Percentiles rank a stretch among this genome's conserved stretches.
phyloP scores from a whole-genome alignment of 2,329 filamentous ascomycete species.

The Alternaria triticina region DNA sequence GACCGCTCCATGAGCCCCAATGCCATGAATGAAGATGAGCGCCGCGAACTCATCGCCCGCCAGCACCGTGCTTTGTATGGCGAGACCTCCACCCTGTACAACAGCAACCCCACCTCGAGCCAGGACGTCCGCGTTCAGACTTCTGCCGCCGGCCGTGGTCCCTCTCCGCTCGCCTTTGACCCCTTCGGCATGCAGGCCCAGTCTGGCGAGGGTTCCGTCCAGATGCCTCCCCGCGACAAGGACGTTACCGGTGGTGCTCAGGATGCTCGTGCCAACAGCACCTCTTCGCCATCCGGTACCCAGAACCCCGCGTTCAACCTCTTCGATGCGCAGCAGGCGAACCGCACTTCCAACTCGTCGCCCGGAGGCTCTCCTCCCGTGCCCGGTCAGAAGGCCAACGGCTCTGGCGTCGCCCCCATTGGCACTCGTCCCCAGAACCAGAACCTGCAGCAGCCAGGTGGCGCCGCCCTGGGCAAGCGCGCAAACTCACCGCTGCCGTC shows the following conservation, averaged over 20 bases:
- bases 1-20: constrained; percentile 85
- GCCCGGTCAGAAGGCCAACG: constrained; percentile 64
- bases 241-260: constrained; percentile 57
- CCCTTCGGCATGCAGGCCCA: constrained; percentile 63
- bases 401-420: constrained; percentile 82
- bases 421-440: constrained; percentile 78
- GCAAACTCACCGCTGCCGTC: constrained; percentile 91
- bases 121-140: constrained; percentile 68
- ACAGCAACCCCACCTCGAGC: constrained; percentile 69
- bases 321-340: constrained; percentile 67
- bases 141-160: constrained; percentile 69
- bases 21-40: constrained; percentile 92
- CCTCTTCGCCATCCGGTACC: constrained; percentile 79
- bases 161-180: constrained; percentile 83
- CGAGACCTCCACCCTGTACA: constrained; percentile 71
- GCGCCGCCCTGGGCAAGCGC: constrained; percentile 74
- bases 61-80: constrained; percentile 95
- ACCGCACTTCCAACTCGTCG: constrained; percentile 84
- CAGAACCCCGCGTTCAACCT: constrained; percentile 57
- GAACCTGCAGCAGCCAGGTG: constrained; percentile 62
- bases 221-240: constrained; percentile 58
- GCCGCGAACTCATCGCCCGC: constrained; percentile 92
- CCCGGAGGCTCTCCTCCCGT: constrained; percentile 82
- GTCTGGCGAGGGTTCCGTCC: constrained; percentile 60
- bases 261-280: constrained; percentile 79